Evolutionary conservation across 2,329 filamentous ascomycete genomes (phyloP).

Genomic region (Samsoniella hepiali): DNA sequence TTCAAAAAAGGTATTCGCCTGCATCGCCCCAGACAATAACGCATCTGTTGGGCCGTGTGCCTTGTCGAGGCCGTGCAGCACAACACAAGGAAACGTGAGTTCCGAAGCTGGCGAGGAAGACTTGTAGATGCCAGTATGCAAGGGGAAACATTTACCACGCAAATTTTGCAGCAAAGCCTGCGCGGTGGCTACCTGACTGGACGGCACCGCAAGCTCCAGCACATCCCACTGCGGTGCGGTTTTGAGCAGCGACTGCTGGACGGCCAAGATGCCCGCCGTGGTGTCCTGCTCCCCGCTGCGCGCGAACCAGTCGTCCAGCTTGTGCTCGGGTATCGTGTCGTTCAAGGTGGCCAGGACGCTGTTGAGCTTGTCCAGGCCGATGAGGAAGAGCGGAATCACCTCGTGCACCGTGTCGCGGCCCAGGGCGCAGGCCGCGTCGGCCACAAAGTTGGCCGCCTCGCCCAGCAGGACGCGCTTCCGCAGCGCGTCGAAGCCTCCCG

Average conservation of each 20-base stretch:
- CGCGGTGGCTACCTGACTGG: neutral
- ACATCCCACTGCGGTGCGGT: conserved; percentile 1
- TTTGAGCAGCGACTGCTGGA: conserved; percentile 11
- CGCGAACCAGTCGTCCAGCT: conserved; percentile 15
- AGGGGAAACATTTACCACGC: conserved; percentile 3
- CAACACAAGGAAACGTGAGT: conserved; percentile 2
- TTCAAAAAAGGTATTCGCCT: neutral
- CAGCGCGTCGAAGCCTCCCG: conserved; percentile 1
- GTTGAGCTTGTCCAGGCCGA: conserved; percentile 16
- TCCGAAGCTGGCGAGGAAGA: neutral
- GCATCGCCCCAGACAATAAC: neutral
- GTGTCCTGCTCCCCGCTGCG: neutral
- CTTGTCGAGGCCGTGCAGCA: neutral
- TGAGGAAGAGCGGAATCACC: conserved; percentile 13
- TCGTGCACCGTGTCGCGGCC: conserved; percentile 14
- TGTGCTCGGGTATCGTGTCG: conserved; percentile 4
- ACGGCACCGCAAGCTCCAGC: neutral
- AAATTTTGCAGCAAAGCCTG: neutral
- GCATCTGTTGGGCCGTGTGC: neutral
- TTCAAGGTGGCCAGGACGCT: neutral
- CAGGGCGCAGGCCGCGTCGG: conserved; percentile 11
- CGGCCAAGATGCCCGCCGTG: neutral
- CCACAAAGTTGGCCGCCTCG: conserved; percentile 17
- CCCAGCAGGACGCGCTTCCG: conserved; percentile 8
- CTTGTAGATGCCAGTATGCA: neutral